Base-by-base conservation (phyloP, 768 basidiomycete species). In the Gloeopeniophorella convolvens region DNA sequence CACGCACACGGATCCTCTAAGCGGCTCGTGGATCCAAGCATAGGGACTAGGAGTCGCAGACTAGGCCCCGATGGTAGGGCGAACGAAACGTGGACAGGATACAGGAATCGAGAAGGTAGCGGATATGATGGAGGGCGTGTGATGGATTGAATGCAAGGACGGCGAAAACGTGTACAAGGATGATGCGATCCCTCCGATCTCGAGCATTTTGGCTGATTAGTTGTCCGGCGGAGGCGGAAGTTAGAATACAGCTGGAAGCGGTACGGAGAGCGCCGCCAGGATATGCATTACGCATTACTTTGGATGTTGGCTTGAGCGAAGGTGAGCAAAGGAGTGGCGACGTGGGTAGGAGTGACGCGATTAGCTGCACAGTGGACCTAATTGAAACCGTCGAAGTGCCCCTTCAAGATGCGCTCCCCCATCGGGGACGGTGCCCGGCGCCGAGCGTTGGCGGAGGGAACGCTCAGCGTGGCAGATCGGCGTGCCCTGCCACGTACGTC, bases 321-420 rank as follows among this genome's bases (percentile, higher is more conserved):
- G 42, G 21, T 4, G 23, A 27, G 28, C 5, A 37, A 55, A 46
- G 9, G 32, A 51, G 20, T 37, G 35, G 20, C n/a, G 32, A 23
- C 28, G 26, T 6, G 31, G 23, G 40, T 20, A 18, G 24, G 12
- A 28, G 30, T 3, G 9, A 26, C 0, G 27, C 24, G 21, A 24
- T 30, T 20, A 27, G 18, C 12, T 15, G 43, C n/a, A 10, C 2
- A 20, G 13, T 36, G 36, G 42, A 42, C 9, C 48, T 50, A 89
- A 62, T 88, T 86, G 73, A 92, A 92, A 42, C 89, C 84, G 62
- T 92, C 89, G 59, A 91, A 92, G 60, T 92, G 89, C 8, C 89
- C 89, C 72, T 88, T 92, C 59, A 92, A 76, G 53, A 92, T 90
- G 51, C 89, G 75, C 68, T 92, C 89, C 56, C 89, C 90, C 89